phyloP scores from a whole-genome alignment of 164 flowering plant species.

The Brasenia schreberi region DNA sequence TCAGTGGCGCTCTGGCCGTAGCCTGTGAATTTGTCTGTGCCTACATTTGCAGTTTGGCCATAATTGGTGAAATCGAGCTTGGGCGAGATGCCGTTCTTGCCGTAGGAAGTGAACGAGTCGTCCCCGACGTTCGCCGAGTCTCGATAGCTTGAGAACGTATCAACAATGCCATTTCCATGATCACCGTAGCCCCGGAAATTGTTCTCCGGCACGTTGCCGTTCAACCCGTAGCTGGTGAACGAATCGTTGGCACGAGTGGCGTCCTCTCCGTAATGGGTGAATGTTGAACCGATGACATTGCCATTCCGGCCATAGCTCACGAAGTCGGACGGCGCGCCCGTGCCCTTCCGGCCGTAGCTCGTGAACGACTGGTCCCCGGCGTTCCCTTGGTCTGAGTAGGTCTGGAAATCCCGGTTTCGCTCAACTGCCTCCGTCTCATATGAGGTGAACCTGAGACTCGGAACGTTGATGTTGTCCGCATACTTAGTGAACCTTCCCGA shows the following conservation, averaged over 20 bases:
- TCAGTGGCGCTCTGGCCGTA: conserved; percentile 43
- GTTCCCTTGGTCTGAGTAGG: conserved; percentile 44
- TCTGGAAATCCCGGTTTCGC: conserved; percentile 22
- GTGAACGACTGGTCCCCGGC: conserved; percentile 40
- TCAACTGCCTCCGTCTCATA: conserved; percentile 32
- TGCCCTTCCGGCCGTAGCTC: conserved; percentile 51
- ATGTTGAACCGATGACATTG: conserved; percentile 43
- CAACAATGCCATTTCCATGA: conserved; percentile 28
- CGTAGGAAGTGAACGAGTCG: conserved; percentile 61
- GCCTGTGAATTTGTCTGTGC: conserved; percentile 46
- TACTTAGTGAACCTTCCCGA: conserved; percentile 55
- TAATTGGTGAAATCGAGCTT: conserved; percentile 43
- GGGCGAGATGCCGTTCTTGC: conserved; percentile 30
- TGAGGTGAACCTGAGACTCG: conserved; percentile 38
- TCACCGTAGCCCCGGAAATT: conserved; percentile 46
- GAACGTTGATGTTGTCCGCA: conserved; percentile 38
- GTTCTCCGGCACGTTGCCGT: conserved; percentile 48
- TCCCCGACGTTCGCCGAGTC: conserved; percentile 59
- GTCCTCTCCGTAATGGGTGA: conserved; percentile 37
- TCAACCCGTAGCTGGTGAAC: conserved; percentile 34
- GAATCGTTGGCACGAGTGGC: conserved; percentile 48
- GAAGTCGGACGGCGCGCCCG: conserved; percentile 32
- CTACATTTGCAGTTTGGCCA: conserved; percentile 58
- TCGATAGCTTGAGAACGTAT: conserved; percentile 43
- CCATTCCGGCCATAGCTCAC: conserved; percentile 28